Percentiles rank a stretch among this genome's conserved stretches.
These are phyloP conservation scores for Drechslerella dactyloides DNA, from an alignment of 2,329 filamentous ascomycete species.

Conservation along the genomic window DNA sequence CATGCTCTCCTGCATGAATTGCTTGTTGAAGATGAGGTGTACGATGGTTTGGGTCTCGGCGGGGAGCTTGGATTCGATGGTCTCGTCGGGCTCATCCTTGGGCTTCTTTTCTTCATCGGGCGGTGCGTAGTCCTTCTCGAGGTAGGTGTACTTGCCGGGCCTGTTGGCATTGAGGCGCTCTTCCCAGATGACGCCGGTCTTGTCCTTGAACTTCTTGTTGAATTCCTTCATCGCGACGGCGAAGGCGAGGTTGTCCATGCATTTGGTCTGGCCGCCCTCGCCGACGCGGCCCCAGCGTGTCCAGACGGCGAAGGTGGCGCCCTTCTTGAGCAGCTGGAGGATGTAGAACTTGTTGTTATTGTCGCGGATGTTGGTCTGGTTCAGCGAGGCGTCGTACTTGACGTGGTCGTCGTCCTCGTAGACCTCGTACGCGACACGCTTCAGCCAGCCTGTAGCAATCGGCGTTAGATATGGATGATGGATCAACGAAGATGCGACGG, in stretches of 20 bases:
- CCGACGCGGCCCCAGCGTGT: conserved; percentile 82
- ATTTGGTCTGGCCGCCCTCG: conserved; percentile 63
- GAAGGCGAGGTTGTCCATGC: conserved; percentile 59
- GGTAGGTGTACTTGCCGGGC: conserved; percentile 74
- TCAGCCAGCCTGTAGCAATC: conserved; percentile 56
- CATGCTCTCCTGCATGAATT: conserved; percentile 70
- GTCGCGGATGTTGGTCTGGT: conserved; percentile 72
- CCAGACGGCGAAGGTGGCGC: conserved; percentile 67
- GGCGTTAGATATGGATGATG: conserved; percentile 32
- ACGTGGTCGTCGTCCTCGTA: conserved; percentile 69
- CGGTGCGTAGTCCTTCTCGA: conserved; percentile 77
- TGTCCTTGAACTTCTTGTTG: conserved; percentile 69
- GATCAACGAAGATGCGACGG: conserved; percentile 7
- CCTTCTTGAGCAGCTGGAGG: conserved; percentile 65
- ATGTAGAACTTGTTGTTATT: conserved; percentile 77
- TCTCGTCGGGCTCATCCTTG: conserved; percentile 56
- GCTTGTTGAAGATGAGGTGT: conserved; percentile 80
- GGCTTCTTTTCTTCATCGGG: conserved; percentile 65
- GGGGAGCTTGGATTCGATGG: conserved; percentile 66
- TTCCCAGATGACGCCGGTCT: conserved; percentile 66
- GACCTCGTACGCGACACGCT: conserved; percentile 61
- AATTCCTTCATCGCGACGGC: conserved; percentile 63
- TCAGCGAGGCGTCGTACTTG: conserved; percentile 80
- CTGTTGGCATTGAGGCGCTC: conserved; percentile 66
- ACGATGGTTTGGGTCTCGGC: conserved; percentile 68